Base-by-base conservation (phyloP, 2,329 filamentous ascomycete species). In the Chrysoporthe austroafricana region DNA sequence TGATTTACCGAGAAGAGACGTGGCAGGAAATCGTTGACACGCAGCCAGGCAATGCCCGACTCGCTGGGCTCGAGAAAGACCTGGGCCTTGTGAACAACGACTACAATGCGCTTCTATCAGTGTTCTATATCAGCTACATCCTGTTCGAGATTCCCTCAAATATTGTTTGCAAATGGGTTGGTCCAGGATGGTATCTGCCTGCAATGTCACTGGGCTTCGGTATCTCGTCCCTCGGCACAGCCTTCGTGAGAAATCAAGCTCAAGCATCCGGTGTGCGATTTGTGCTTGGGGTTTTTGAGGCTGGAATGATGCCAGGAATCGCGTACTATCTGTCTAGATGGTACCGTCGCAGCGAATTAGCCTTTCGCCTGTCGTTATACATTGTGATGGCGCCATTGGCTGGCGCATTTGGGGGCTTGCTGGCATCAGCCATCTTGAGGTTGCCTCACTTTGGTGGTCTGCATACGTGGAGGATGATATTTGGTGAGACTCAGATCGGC, bases 51-150 rank as follows among this genome's bases (percentile, higher is more conserved):
- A 92, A 92, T 75, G 90, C 89, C 1, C 85, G 84, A 70, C 79
- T 92, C 21, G 89, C 89, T 3, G 89, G 89, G 0, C 79, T 92
- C 26, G 87, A 90, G 66, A 81, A 79, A 44, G 90, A 91, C 63
- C 82, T 93, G 0, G 74, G 79, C 0, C 77, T 93, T 66, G 77
- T 75, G 14, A 84, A 84, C 36, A 88, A 90, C 74, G 89, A 91
- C 74, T 93, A 92, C 80, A 93, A 93, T 73, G 78, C 79, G 36
- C 81, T 92, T 2, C 82, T 93, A 3, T 89, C 89, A 14, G 75
- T 88, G 70, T 93, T 93, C 78, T 93, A 91, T 77, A 83, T 93
- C 74, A 87, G 86, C 8, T 93, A 93, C 77, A 91, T 92, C 72
- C 36, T 92, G 60, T 91, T 91, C 71, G 87, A 92, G 76, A 90